Conservation (phyloP, 805 yeast species). For the Lachancea sp. region DNA sequence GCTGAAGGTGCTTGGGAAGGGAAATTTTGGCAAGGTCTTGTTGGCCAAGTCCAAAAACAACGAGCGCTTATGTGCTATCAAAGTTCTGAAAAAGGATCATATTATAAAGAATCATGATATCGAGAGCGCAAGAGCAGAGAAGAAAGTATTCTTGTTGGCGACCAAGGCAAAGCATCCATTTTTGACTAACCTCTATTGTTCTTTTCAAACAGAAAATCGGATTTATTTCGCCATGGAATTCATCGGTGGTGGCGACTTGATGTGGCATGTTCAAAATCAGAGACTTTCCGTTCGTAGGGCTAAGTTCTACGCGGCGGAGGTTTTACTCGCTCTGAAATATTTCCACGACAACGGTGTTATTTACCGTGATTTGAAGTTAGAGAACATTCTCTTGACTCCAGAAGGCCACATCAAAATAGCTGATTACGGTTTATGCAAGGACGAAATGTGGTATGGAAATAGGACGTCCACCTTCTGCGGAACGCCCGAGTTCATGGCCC, state of each 20-base stretch:
- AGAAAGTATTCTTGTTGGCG: conserved; percentile 78
- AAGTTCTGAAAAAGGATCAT: conserved; percentile 92
- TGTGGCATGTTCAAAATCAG: conserved; percentile 98
- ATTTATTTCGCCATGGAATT: conserved; percentile 98
- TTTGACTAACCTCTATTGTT: conserved; percentile 81
- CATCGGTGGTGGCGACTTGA: conserved; percentile 94
- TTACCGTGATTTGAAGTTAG: conserved; percentile 93
- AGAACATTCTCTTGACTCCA: conserved; percentile 81
- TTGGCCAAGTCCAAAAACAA: conserved; percentile 88
- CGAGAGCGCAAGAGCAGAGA: conserved; percentile 90
- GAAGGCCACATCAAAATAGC: conserved; percentile 95
- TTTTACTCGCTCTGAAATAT: conserved; percentile 79
- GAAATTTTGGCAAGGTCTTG: conserved; percentile 98
- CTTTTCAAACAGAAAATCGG: conserved; percentile 96
- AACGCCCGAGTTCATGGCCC: conserved; percentile 99
- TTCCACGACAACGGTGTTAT: conserved; percentile 95
- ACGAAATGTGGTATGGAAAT: conserved; percentile 76
- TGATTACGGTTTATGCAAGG: conserved; percentile 96
- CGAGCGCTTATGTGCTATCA: conserved; percentile 81
- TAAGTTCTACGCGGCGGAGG: conserved; percentile 96
- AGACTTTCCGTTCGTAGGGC: conserved; percentile 87
- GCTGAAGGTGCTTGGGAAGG: conserved; percentile 92
- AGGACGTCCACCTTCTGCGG: conserved; percentile 96
- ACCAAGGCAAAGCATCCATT: conserved; percentile 91
- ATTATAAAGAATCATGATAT: conserved; percentile 94